Evolutionary conservation across 2,329 filamentous ascomycete species (phyloP), one percentile per base, ranked within the genome.

Genomic region (Arthrinium puccinioides): DNA sequence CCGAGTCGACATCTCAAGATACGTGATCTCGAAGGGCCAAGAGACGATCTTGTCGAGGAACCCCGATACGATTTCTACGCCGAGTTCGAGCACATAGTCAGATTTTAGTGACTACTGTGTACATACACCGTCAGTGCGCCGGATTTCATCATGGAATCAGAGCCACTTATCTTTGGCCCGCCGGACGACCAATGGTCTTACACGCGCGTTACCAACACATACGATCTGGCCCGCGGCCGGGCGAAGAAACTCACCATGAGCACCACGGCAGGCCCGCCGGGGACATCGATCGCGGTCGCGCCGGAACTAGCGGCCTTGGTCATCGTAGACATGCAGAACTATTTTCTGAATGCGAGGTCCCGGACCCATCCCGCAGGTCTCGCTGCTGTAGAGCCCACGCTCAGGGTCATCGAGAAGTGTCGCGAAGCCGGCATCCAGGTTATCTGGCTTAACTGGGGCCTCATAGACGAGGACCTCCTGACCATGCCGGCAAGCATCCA

Each of bases 401-500:
- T 61, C 14, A 51, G 56, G 24, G 55, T 72, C 1, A 55, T 74
- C 14, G 45, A 60, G 33, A 59, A 61, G 24, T 74, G 71, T 25
- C 58, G 74, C 30, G 58, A 64, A 38, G 59, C 61, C n/a, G 71
- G 67, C 2, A 64, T 78, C 14, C 58, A 67, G 50, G 47, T 74
- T 15, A 53, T 75, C 15, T 74, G 70, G 69, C 57, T 75, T 29
- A 76, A 74, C 47, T 79, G 74, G 75, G 74, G 73, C 3, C 56
- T 79, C 25, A 71, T 62, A 0, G 65, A 74, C n/a, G 45, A 56
- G 14, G 73, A 78, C 45, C 49, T 78, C 11, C 47, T 49, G 4
- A 51, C 43, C 4, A 68, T 79, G 60, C 73, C 74, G 6, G 68
- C 74, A 7, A 60, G 60, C 11, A 59, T 70, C 5, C 50, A 64